Evolutionary conservation across 768 basidiomycete genomes (phyloP).

Genomic region (Aureoboletus auriporus): DNA sequence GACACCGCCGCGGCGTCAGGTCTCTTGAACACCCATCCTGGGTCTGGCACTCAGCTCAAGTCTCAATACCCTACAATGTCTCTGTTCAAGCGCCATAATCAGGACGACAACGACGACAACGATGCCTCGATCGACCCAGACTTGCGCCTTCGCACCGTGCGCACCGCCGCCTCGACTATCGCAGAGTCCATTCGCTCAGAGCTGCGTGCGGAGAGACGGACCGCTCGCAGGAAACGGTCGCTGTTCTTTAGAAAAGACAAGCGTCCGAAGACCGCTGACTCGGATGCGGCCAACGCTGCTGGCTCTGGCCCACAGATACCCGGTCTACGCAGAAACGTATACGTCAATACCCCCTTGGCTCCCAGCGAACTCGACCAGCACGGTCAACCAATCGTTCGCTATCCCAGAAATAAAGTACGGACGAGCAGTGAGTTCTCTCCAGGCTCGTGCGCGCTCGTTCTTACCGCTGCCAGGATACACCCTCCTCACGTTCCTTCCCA

Average conservation of each 20-base stretch:
- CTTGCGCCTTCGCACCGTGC: conserved; percentile 84
- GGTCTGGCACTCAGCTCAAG: too few relatives aligned
- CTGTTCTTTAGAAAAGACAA: conserved; percentile 60
- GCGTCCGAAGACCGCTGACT: conserved; percentile 30
- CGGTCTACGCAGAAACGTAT: conserved; percentile 67
- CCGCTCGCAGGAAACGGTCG: conserved; percentile 44
- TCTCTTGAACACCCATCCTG: too few relatives aligned
- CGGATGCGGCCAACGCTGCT: conserved; percentile 12
- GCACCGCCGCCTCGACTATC: conserved; percentile 87
- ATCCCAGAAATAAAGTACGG: conserved; percentile 88
- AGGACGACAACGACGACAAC: conserved; percentile 56
- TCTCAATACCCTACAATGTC: too few relatives aligned
- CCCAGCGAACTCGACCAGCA: conserved; percentile 58
- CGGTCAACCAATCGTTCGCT: conserved; percentile 78
- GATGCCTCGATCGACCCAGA: conserved; percentile 77
- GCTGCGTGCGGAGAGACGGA: conserved; percentile 56
- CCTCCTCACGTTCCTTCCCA: conserved; percentile 83
- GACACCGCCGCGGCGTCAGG: too few relatives aligned
- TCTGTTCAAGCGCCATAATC: too few relatives aligned
- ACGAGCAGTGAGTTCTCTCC: conserved; percentile 71
- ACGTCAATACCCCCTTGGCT: conserved; percentile 71
- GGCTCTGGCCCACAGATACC: conserved; percentile 30
- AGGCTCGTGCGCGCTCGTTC: background rate
- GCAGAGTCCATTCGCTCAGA: conserved; percentile 84
- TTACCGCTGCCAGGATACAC: conserved; percentile 68